phyloP scores from a whole-genome alignment of 768 basidiomycete genomes.

The Tulasnella calospora region DNA sequence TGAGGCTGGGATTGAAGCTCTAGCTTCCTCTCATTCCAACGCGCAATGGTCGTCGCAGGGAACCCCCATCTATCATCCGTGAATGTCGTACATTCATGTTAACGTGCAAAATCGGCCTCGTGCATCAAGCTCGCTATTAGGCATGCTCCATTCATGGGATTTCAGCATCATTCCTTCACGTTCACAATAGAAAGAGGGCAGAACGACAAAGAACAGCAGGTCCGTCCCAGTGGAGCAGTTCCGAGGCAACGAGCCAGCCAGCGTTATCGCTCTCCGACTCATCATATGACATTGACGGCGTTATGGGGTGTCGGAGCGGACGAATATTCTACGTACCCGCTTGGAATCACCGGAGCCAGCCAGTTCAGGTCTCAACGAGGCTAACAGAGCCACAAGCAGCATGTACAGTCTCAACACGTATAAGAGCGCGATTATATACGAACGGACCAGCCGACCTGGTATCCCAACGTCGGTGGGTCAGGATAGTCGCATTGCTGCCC shows the following conservation, averaged over 20 bases:
- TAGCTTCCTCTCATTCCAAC: background rate
- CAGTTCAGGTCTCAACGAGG: slow-evolving; percentile 1
- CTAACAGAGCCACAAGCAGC: background rate
- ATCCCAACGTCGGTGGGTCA: background rate
- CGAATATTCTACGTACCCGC: background rate
- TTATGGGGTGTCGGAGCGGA: background rate
- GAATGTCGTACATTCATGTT: background rate
- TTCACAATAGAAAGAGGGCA: background rate
- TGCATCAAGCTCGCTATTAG: background rate
- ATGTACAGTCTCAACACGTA: background rate
- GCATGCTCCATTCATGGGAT: background rate
- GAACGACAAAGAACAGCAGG: background rate
- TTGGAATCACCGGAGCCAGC: background rate
- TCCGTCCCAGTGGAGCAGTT: background rate
- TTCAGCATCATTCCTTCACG: background rate
- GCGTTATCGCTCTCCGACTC: background rate
- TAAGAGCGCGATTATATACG: background rate
- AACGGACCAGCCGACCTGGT: background rate
- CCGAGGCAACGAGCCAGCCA: background rate
- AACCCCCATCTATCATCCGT: background rate
- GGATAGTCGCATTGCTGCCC: background rate
- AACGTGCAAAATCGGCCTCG: background rate
- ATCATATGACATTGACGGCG: background rate
- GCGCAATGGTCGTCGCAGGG: too few species aligned
- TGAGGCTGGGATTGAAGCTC: background rate